Evolutionary conservation across 805 yeast species (phyloP).

Genomic region (Wickerhamiella vanderwaltii): DNA sequence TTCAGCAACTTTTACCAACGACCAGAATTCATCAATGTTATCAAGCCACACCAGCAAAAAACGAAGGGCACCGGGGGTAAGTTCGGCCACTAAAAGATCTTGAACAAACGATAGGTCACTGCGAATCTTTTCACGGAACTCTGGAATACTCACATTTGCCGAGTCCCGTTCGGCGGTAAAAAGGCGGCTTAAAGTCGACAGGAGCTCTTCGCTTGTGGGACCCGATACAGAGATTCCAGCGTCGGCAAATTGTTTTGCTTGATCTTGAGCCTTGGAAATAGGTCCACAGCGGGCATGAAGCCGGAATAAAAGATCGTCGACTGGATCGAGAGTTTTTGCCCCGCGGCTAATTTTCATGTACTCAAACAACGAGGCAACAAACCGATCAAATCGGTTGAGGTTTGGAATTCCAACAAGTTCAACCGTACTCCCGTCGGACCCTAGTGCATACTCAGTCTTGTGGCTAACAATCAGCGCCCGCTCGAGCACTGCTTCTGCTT

Average conservation of each 20-base stretch:
- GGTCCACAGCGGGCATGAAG: conserved; percentile 23
- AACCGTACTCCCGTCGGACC: conserved; percentile 14
- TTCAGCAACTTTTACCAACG: conserved; percentile 19
- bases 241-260: conserved; percentile 12
- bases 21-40: conserved; percentile 21
- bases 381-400: conserved; percentile 18
- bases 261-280: conserved; percentile 17
- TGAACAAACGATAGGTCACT: conserved; percentile 15
- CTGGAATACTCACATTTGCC: conserved; percentile 15
- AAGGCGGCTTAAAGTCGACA: conserved; percentile 17
- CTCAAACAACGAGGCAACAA: conserved; percentile 17
- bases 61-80: conserved; percentile 19
- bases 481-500: conserved; percentile 18
- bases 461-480: conserved; percentile 22
- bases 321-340: conserved; percentile 12
- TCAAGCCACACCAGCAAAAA: conserved; percentile 22
- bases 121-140: conserved; percentile 17
- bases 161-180: conserved; percentile 15
- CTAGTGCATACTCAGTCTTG: conserved; percentile 16
- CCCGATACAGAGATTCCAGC: conserved; percentile 15
- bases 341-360: conserved; percentile 17
- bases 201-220: conserved; percentile 18
- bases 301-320: conserved; percentile 22
- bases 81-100: conserved; percentile 15
- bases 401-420: conserved; percentile 23